Evolutionary conservation across 2,329 filamentous ascomycete genomes (phyloP).

Genomic region (Fonsecaea monophora): DNA sequence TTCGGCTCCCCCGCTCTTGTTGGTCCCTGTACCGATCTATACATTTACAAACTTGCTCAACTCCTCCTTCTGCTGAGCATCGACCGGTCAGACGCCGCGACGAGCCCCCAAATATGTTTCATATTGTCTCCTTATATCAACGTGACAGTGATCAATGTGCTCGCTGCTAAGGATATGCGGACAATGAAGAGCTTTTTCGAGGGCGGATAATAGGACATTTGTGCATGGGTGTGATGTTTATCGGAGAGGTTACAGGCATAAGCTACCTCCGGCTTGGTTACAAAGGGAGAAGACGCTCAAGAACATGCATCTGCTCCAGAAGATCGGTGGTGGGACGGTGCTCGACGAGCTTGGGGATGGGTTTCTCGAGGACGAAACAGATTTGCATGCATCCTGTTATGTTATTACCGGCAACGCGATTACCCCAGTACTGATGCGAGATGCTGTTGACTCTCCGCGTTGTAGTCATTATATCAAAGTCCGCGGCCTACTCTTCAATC

Average conservation of each 20-base stretch:
- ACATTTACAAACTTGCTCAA: slow-evolving; percentile 16
- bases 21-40: background rate
- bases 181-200: background rate
- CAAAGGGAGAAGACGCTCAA: background rate
- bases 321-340: background rate
- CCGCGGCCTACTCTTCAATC: background rate
- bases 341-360: background rate
- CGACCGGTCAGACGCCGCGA: background rate
- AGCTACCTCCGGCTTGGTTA: background rate
- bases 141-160: background rate
- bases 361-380: too few species aligned
- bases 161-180: background rate
- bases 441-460: background rate
- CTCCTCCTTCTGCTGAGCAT: background rate
- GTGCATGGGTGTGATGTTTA: background rate
- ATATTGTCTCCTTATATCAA: background rate
- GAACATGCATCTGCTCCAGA: background rate
- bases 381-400: too few species aligned
- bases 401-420: slow-evolving; percentile 50
- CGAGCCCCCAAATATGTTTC: background rate
- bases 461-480: background rate
- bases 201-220: background rate
- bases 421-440: background rate
- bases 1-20: background rate
- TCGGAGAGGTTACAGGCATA: background rate